Percentiles rank a stretch among this genome's conserved stretches.
These are phyloP conservation scores for Maudiozyma turicensis DNA, from an alignment of 805 yeast species.

Conservation along the genomic window DNA sequence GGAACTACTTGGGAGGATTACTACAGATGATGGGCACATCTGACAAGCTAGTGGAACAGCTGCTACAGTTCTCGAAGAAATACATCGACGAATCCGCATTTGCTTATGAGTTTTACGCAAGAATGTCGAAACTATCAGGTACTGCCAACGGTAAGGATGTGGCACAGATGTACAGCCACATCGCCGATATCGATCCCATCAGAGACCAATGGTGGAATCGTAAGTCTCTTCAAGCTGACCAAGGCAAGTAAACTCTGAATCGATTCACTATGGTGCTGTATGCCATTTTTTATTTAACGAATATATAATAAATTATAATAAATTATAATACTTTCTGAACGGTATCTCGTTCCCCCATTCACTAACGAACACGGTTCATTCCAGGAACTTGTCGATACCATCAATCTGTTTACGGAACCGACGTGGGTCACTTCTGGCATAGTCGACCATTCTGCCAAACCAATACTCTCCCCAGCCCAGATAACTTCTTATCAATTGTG, in stretches of 20 bases:
- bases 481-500: constrained; percentile 43
- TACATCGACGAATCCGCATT: constrained; percentile 42
- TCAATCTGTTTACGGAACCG: constrained; percentile 33
- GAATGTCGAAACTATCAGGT: too few relatives aligned
- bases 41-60: constrained; percentile 19
- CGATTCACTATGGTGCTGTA: neutral
- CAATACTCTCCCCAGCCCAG: constrained; percentile 52
- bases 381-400: constrained; percentile 15
- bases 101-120: constrained; percentile 55
- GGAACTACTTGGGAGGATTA: constrained; percentile 69
- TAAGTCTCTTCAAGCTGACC: constrained; percentile 14
- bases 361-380: constrained; percentile 2
- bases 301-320: constrained; percentile 9
- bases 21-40: constrained; percentile 28
- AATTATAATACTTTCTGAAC: constrained; percentile 7
- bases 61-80: constrained; percentile 37
- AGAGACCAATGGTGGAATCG: constrained; percentile 55
- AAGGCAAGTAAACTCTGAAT: too few relatives aligned
- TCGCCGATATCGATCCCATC: constrained; percentile 46
- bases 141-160: neutral
- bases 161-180: too few relatives aligned
- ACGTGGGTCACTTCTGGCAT: constrained; percentile 36
- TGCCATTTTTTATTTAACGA: neutral
- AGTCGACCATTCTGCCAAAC: constrained; percentile 39
- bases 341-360: too few relatives aligned